Evolutionary conservation across 2,329 filamentous ascomycete species (phyloP).

Genomic region (Pyricularia sp.): DNA sequence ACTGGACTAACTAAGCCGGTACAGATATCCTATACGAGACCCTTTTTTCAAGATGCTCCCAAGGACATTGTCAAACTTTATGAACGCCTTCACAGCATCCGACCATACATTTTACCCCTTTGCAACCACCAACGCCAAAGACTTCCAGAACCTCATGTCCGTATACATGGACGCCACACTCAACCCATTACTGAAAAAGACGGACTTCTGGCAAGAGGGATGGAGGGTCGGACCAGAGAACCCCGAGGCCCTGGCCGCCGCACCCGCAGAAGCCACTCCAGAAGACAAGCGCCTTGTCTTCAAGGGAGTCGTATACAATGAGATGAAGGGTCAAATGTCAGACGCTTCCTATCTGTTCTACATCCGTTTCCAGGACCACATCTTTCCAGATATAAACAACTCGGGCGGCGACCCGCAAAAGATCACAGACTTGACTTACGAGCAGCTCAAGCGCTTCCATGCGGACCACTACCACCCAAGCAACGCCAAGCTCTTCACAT

Average conservation of each 20-base stretch:
- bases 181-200: conserved; percentile 75
- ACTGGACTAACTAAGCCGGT: not conserved
- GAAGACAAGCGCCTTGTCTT: conserved; percentile 67
- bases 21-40: conserved; percentile 87
- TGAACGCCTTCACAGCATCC: conserved; percentile 96
- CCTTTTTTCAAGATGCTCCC: conserved; percentile 99
- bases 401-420: conserved; percentile 92
- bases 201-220: conserved; percentile 91
- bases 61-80: conserved; percentile 95
- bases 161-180: conserved; percentile 94
- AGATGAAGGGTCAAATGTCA: conserved; percentile 99
- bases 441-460: conserved; percentile 80
- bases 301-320: conserved; percentile 97
- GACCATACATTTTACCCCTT: conserved; percentile 98
- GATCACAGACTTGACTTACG: conserved; percentile 89
- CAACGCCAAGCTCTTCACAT: conserved; percentile 92
- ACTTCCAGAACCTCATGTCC: conserved; percentile 90
- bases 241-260: conserved; percentile 42
- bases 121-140: conserved; percentile 87
- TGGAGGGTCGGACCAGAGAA: conserved; percentile 95
- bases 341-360: conserved; percentile 95
- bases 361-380: conserved; percentile 85
- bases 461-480: conserved; percentile 92
- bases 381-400: conserved; percentile 90
- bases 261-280: conserved; percentile 26